Evolutionary conservation across 164 flowering plant species (phyloP).

Genomic region (Aristolochia contorta): DNA sequence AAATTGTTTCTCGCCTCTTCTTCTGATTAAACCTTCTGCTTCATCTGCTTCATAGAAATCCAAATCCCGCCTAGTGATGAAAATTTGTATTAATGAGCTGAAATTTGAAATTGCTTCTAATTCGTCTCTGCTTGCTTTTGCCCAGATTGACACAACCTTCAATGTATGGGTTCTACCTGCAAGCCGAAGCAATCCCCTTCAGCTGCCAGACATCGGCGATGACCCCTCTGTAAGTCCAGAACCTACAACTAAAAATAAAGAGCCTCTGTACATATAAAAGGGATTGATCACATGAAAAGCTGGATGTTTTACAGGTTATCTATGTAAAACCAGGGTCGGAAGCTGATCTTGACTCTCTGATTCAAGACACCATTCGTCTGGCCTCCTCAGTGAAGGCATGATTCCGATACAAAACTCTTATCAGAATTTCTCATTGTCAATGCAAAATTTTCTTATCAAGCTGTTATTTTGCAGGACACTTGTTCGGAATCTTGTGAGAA

Average conservation of each 20-base stretch:
- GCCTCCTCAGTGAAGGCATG: conserved; percentile 47
- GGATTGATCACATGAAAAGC: background rate
- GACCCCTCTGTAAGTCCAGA: conserved; percentile 68
- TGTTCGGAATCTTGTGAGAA: conserved; percentile 77
- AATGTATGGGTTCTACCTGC: conserved; percentile 69
- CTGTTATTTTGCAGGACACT: conserved; percentile 43
- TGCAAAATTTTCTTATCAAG: background rate
- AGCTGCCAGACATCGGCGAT: conserved; percentile 60
- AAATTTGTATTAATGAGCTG: background rate
- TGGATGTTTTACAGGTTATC: conserved; percentile 46
- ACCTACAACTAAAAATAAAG: background rate
- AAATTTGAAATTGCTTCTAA: background rate
- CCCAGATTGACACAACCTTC: conserved; percentile 63
- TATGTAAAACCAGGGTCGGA: conserved; percentile 78
- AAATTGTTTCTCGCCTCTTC: too few relatives aligned
- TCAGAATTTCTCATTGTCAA: background rate
- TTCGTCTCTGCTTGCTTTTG: background rate
- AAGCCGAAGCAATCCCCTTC: conserved; percentile 23
- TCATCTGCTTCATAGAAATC: too few relatives aligned
- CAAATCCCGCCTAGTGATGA: too few relatives aligned
- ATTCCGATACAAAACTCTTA: background rate
- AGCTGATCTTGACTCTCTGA: conserved; percentile 67
- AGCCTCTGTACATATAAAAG: too few relatives aligned
- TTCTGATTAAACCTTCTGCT: too few relatives aligned
- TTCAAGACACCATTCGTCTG: conserved; percentile 73